phyloP scores from a whole-genome alignment of 2,329 filamentous ascomycete species.

The Scedosporium minutisporum region DNA sequence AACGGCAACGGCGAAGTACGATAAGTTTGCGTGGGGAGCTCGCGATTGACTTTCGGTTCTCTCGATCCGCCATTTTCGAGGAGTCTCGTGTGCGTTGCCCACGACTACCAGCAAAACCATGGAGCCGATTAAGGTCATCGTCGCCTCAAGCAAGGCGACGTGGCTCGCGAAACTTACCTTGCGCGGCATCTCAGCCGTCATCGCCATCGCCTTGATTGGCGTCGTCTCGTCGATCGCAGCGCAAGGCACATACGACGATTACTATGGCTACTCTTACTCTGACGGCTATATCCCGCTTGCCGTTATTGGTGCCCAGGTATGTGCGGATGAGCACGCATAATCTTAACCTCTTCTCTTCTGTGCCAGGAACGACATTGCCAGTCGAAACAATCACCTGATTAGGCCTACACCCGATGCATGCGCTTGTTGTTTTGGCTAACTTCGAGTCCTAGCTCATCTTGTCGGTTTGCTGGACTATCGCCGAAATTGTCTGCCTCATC shows the following conservation, averaged over 20 bases:
- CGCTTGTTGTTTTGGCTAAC: background rate
- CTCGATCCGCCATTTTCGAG: background rate
- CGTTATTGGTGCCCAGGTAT: background rate
- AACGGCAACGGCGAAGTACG: background rate
- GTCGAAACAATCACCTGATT: background rate
- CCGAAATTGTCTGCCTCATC: constrained; percentile 10
- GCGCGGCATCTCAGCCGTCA: background rate
- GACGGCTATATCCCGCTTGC: background rate
- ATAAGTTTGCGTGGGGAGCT: background rate
- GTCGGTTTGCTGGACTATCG: constrained; percentile 7
- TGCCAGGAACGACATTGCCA: no score
- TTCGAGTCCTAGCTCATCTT: background rate
- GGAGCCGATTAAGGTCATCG: background rate
- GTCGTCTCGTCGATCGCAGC: background rate
- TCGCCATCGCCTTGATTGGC: background rate
- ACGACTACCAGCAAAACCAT: background rate
- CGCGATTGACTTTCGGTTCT: background rate
- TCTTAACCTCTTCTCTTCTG: background rate
- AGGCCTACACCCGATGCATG: background rate
- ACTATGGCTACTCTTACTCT: background rate
- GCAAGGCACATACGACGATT: background rate
- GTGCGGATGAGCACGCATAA: background rate
- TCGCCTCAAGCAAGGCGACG: background rate
- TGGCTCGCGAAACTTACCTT: background rate
- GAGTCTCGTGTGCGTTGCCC: background rate